Base-by-base conservation (phyloP, 768 basidiomycete genomes). In the Pleurotus salmoneostramineus region DNA sequence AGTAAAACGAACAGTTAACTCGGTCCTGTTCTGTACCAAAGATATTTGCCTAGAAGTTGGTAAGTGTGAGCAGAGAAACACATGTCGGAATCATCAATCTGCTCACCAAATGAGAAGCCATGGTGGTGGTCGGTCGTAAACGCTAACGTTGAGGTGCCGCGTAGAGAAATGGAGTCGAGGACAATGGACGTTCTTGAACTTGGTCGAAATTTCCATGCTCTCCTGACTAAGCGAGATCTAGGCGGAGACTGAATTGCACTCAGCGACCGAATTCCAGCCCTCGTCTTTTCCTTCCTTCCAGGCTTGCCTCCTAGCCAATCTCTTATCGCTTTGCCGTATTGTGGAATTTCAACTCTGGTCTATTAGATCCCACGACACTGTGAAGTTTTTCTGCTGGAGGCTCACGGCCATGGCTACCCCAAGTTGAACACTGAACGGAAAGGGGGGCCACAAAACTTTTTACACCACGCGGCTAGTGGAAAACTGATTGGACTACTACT, bases 1-100 rank as follows among this genome's bases (percentile, higher is more conserved):
- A 95, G 76, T 97, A 98, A 78, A 99, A 98, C 1, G 95, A 98
- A 69, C 96, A 99, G 70, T 99, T 99, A 62, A 99, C 96, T 65
- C 95, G 88, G 69, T 93, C 91, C 72, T 93, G 91, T 72, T 93
- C 91, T 61, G 92, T 95, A 63, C 93, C 93, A 65, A 96, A 98
- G 70, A 98, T 98, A 61, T 95, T 95, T 60, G 95, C 94, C 87
- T 95, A 59, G 5, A 46, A 8, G 51, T 32, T 36, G 34, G 11
- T 33, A 36, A 60, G 60, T 62, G 45, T 62, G 36, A 35, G 50
- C 37, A 14, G 15, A 37, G 21, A 37, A 15, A 49, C 12, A 35
- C 27, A 5, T 46, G 17, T 56, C 27, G 17, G 36, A 34, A 15
- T 34, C 17, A 3, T 15, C 48, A 40, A 33, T 47, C 56, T 57